Evolutionary conservation across 2,329 filamentous ascomycete species (phyloP), one percentile per base, ranked within the genome.

Genomic region (Furcasterigmium sp.): DNA sequence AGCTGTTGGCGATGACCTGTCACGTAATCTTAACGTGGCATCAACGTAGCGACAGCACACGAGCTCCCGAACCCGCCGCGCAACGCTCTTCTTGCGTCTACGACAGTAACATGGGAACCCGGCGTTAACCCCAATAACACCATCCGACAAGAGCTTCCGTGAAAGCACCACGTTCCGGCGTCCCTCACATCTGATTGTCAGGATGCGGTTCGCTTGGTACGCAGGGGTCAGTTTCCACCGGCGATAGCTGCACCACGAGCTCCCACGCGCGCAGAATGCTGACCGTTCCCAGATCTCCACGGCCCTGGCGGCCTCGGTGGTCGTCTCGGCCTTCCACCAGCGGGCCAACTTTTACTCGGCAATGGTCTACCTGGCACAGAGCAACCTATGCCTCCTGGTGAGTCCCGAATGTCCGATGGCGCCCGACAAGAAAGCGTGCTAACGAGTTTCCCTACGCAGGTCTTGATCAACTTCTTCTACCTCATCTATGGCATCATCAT

Each of bases 321-420:
- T 96, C 47, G 68, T 95, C 46, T 93, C 91, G 60, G 91, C 93
- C 49, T 91, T 97, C 67, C 86, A 93, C 60, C 88, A 97, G 69
- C 82, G 93, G 51, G 85, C 93, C 51, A 98, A 98, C 68, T 98
- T 97, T 75, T 98, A 98, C 70, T 94, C 91, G 43, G 91, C 93
- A 53, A 93, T 90, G 69, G 93, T 98, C 39, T 95, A 97, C 67
- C 81, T 98, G 40, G 88, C 91, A 32, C 91, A 97, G 67, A 96
- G 90, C 66, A 97, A 93, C 70, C 84, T 94, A 56, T 97, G 91
- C 61, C 73, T 97, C 42, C 87, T 97, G 80, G 87, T 93, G 64
- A 54, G 78, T 66, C 14, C 8, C 19, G 4, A 5, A 17, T 15
- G 10, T 34, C 30, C n/a, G 8, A 8, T 17, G 14, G 30, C 30